These are phyloP conservation scores for Letharia columbiana DNA, from an alignment of 495 filamentous ascomycete species.

Conservation along the genomic window DNA sequence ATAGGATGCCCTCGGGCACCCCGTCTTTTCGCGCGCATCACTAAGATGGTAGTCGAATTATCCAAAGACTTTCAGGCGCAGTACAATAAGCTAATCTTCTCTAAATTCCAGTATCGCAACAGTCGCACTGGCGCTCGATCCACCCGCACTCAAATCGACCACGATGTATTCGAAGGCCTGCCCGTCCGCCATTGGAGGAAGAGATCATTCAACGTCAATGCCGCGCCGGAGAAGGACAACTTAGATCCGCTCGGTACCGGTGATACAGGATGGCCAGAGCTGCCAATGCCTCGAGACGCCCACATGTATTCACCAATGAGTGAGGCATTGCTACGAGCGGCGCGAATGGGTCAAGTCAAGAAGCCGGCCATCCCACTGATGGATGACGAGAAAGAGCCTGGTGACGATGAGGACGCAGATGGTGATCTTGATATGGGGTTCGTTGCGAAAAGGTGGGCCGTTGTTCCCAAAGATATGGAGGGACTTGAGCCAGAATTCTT, in stretches of 20 bases:
- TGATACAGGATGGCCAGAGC: conserved; percentile 50
- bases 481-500: conserved; percentile 68
- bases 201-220: conserved; percentile 59
- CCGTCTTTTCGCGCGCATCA: not conserved
- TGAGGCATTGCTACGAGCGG: conserved; percentile 75
- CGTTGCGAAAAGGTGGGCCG: conserved; percentile 56
- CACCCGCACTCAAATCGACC: conserved; percentile 66
- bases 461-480: conserved; percentile 68
- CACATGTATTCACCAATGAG: conserved; percentile 69
- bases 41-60: conserved; percentile 9
- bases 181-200: conserved; percentile 88
- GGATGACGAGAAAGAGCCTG: conserved; percentile 34
- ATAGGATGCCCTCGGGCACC: not conserved
- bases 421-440: conserved; percentile 36
- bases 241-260: conserved; percentile 42
- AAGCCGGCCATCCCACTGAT: conserved; percentile 28
- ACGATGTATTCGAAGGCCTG: conserved; percentile 92
- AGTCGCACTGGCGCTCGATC: conserved; percentile 60
- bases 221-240: conserved; percentile 46
- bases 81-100: conserved; percentile 16
- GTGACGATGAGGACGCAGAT: conserved; percentile 44
- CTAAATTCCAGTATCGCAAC: conserved; percentile 38
- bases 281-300: conserved; percentile 78
- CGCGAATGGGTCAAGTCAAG: conserved; percentile 47
- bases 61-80: conserved; percentile 5